phyloP scores from a whole-genome alignment of 495 filamentous ascomycete species.

The Xylaria nigripes region DNA sequence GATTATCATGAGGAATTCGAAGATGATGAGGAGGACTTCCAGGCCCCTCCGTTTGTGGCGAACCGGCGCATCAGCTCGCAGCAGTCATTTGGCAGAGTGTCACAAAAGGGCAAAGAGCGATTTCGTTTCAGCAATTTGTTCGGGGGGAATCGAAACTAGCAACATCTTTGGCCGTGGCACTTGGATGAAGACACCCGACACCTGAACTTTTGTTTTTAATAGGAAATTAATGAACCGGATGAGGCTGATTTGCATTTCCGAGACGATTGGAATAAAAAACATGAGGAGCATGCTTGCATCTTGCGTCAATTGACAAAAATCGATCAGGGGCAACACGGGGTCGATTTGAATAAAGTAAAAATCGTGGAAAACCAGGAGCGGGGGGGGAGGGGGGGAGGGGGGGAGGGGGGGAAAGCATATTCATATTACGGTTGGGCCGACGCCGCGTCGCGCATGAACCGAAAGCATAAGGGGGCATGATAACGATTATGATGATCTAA shows the following conservation, averaged over 20 bases:
- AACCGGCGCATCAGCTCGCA: conserved; percentile 26
- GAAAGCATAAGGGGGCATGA: background rate
- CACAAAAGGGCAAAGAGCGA: conserved; percentile 21
- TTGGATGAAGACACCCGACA: background rate
- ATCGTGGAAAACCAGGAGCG: background rate
- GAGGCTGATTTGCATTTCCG: background rate
- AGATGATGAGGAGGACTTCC: conserved; percentile 18
- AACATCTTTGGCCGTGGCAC: background rate
- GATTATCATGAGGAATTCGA: conserved; percentile 19
- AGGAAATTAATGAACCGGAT: background rate
- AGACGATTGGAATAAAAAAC: background rate
- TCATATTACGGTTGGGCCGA: background rate
- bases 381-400: background rate
- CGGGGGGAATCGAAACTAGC: conserved; percentile 3
- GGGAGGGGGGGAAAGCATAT: background rate
- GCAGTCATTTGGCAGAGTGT: conserved; percentile 24
- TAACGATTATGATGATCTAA: conserved; percentile 1
- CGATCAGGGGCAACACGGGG: too few species aligned
- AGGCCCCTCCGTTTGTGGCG: conserved; percentile 16
- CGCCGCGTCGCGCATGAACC: background rate
- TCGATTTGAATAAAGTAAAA: too few species aligned
- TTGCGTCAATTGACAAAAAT: background rate
- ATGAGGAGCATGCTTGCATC: background rate
- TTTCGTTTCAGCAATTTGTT: conserved; percentile 26
- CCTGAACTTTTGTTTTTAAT: background rate